phyloP scores from a whole-genome alignment of 2,329 filamentous ascomycete genomes.

The Trichoderma sp. region DNA sequence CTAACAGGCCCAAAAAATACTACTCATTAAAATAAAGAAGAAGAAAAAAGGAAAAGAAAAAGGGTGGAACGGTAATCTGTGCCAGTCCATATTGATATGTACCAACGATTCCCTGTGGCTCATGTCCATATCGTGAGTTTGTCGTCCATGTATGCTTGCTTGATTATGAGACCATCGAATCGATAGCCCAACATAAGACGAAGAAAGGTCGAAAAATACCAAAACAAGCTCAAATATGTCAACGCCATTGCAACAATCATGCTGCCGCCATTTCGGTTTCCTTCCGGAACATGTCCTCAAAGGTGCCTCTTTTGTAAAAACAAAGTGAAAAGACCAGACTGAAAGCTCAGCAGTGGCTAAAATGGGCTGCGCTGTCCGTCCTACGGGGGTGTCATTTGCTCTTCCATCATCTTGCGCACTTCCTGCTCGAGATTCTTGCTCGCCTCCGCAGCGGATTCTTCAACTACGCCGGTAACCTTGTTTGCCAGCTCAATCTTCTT shows the following conservation, averaged over 20 bases:
- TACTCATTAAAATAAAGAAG: background rate
- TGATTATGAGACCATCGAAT: background rate
- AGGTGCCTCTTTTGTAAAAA: background rate
- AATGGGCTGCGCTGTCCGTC: slow-evolving; percentile 20
- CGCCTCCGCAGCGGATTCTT: slow-evolving; percentile 35
- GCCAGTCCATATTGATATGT: background rate
- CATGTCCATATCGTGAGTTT: background rate
- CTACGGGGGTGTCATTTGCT: slow-evolving; percentile 45
- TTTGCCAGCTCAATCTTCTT: slow-evolving; percentile 88
- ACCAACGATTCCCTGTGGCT: background rate
- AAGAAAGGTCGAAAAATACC: background rate
- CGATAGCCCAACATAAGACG: background rate
- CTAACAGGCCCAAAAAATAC: background rate
- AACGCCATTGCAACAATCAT: background rate
- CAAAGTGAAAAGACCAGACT: slow-evolving; percentile 24
- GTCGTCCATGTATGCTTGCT: background rate
- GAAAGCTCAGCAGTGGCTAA: background rate
- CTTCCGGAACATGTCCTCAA: background rate
- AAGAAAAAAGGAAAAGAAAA: background rate
- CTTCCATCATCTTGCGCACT: slow-evolving; percentile 47
- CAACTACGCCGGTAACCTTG: slow-evolving; percentile 51
- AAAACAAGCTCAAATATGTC: slow-evolving; percentile 3
- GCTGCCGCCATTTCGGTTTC: background rate
- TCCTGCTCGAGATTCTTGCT: slow-evolving; percentile 46
- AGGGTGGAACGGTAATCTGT: background rate